Evolutionary conservation across 495 filamentous ascomycete genomes (phyloP), one percentile per base, ranked within the genome.

Genomic region (Talaromyces adpressus): DNA sequence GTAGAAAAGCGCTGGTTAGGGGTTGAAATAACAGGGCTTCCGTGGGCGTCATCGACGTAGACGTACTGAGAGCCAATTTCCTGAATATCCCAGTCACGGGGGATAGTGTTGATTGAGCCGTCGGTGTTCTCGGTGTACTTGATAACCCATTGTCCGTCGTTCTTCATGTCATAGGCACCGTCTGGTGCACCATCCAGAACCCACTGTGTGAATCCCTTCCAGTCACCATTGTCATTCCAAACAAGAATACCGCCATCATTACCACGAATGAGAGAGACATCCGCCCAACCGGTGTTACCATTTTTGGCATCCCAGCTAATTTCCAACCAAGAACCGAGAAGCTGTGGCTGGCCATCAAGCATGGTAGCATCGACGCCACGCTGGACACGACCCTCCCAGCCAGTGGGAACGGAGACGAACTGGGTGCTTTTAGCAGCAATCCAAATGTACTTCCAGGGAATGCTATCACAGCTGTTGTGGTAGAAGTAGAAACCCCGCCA

Each of bases 401-500:
- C 56, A 7, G 3, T 2, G 6, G 56, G 56, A 22, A 58, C 56
- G 8, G 56, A 58, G 25, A 58, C 25, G 14, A 58, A 58, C 18
- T 58, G 56, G 9, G 56, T 58, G 32, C 25, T 58, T n/a, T 34
- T 34, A 16, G 18, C n/a, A 34, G 56, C 56, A 58, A 58, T 58
- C 56, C 56, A 58, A 58, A 58, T 58, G 56, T 58, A 58, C n/a
- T 58, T 58, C 56, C 56, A 58, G 18, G 56, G 56, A 34, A 58
- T 16, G n/a, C 56, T 58, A n/a, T 58, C 56, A 34, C 56, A 58
- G 29, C 56, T 58, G 32, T 58, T 58, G 56, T 58, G 56, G 6
- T 58, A 58, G 9, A 58, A 58, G 56, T 58, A 58, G 16, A 58
- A 58, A 27, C 56, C 56, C 3, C 56, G 27, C 56, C 56, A 58